phyloP scores from a whole-genome alignment of 495 filamentous ascomycete species.

The Rusavskia elegans region DNA sequence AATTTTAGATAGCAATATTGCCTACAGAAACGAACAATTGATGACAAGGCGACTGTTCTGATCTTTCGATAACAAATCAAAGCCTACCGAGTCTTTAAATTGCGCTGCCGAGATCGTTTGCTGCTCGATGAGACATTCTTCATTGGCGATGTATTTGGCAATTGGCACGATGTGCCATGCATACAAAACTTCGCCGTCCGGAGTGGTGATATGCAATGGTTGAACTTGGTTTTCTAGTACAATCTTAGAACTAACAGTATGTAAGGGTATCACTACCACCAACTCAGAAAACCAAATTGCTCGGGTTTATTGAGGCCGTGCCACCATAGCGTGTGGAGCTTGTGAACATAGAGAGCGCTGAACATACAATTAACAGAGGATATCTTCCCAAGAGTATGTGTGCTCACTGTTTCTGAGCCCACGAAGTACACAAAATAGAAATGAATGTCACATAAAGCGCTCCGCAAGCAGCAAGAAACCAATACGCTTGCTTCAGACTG shows the following conservation, averaged over 20 bases:
- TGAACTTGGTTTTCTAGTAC: slow-evolving; percentile 39
- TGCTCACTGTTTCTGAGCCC: slow-evolving; percentile 34
- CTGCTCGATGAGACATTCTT: slow-evolving; percentile 27
- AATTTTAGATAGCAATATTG: not conserved
- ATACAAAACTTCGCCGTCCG: slow-evolving; percentile 42
- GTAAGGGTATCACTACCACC: slow-evolving; percentile 10
- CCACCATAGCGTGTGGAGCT: slow-evolving; percentile 51
- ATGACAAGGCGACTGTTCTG: slow-evolving; percentile 41
- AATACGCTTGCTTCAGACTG: slow-evolving; percentile 43
- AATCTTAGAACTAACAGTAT: not conserved
- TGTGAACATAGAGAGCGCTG: slow-evolving; percentile 66
- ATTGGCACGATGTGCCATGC: slow-evolving; percentile 47
- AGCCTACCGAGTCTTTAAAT: slow-evolving; percentile 27
- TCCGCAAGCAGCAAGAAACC: slow-evolving; percentile 34
- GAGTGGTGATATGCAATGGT: slow-evolving; percentile 37
- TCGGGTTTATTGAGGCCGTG: slow-evolving; percentile 56
- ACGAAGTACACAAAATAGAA: slow-evolving; percentile 29
- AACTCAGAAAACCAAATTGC: slow-evolving; percentile 70
- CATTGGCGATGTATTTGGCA: slow-evolving; percentile 33
- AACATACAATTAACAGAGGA: slow-evolving; percentile 4
- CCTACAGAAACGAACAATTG: slow-evolving; percentile 23
- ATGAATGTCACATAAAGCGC: slow-evolving; percentile 34
- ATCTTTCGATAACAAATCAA: slow-evolving; percentile 37
- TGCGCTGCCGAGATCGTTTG: slow-evolving; percentile 17
- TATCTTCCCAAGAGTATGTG: not conserved